Conservation (phyloP, 2,329 filamentous ascomycete genomes). For the Xylogone sp. region DNA sequence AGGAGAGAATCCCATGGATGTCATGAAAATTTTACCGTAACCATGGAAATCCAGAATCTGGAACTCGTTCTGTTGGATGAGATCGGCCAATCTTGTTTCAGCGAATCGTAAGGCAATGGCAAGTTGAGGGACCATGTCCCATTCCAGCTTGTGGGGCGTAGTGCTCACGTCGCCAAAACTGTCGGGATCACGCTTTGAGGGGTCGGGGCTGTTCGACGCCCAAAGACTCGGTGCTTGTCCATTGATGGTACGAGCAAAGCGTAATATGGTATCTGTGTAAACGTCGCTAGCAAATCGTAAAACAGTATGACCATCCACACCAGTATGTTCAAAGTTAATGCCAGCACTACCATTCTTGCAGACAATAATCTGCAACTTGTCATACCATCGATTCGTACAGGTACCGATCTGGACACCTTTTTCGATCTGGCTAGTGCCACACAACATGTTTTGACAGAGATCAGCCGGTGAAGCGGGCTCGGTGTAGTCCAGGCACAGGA, state of each 20-base stretch:
- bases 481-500: constrained; percentile 88
- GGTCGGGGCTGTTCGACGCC: constrained; percentile 87
- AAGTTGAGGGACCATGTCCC: constrained; percentile 93
- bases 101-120: constrained; percentile 90
- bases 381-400: constrained; percentile 98
- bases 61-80: constrained; percentile 97
- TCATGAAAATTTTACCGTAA: constrained; percentile 98
- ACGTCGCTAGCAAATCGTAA: constrained; percentile 93
- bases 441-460: constrained; percentile 98
- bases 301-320: constrained; percentile 95
- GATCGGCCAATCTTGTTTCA: constrained; percentile 87
- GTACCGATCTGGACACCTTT: constrained; percentile 94
- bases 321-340: constrained; percentile 99
- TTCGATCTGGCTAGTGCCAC: constrained; percentile 87
- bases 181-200: constrained; percentile 83
- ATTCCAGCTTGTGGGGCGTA: constrained; percentile 92
- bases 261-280: constrained; percentile 95
- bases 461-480: constrained; percentile 77
- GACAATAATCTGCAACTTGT: constrained; percentile 98
- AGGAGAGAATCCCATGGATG: constrained; percentile 91
- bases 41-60: constrained; percentile 82
- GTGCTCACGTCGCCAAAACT: constrained; percentile 93
- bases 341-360: constrained; percentile 98
- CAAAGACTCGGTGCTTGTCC: constrained; percentile 88
- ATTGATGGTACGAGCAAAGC: constrained; percentile 93